Evolutionary conservation across 2,329 filamentous ascomycete genomes (phyloP).

Genomic region (Cladobotryum protrusum): DNA sequence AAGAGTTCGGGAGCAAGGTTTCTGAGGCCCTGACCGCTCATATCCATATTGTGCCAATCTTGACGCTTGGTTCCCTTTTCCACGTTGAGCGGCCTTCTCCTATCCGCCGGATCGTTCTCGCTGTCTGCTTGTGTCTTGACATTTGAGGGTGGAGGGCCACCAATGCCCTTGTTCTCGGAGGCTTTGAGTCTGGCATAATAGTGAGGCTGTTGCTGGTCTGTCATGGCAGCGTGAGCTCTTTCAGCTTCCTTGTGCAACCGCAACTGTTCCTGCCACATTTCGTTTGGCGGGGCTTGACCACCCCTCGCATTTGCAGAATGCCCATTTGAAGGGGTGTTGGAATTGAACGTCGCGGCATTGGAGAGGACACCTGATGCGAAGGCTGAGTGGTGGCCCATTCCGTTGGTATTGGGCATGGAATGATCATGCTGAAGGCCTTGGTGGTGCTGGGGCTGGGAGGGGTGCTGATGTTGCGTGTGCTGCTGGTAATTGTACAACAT

Average conservation of each 20-base stretch:
- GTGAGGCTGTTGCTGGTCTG: constrained; percentile 57
- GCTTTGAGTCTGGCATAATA: constrained; percentile 69
- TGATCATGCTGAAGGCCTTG: constrained; percentile 55
- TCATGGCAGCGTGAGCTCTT: constrained; percentile 66
- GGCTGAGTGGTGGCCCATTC: constrained; percentile 39
- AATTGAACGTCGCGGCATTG: constrained; percentile 55
- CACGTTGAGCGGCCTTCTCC: constrained; percentile 58
- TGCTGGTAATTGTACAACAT: constrained; percentile 67
- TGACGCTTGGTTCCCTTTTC: constrained; percentile 63
- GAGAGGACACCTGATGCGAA: constrained; percentile 45
- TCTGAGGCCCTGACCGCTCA: constrained; percentile 91
- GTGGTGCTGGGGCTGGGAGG: constrained; percentile 59
- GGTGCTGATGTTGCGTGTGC: constrained; percentile 55
- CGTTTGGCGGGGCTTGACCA: constrained; percentile 48
- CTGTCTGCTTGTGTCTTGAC: constrained; percentile 42
- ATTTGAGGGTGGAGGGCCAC: constrained; percentile 45
- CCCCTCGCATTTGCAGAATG: constrained; percentile 43
- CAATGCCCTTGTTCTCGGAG: constrained; percentile 61
- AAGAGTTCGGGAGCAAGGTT: constrained; percentile 77
- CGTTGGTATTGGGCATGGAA: constrained; percentile 46
- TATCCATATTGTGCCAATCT: constrained; percentile 88
- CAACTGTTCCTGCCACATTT: constrained; percentile 86
- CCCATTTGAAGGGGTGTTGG: constrained; percentile 51
- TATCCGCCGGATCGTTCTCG: constrained; percentile 51
- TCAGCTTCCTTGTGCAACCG: constrained; percentile 72